phyloP scores from a whole-genome alignment of 495 filamentous ascomycete genomes.

The Talaromyces trachyspermus region DNA sequence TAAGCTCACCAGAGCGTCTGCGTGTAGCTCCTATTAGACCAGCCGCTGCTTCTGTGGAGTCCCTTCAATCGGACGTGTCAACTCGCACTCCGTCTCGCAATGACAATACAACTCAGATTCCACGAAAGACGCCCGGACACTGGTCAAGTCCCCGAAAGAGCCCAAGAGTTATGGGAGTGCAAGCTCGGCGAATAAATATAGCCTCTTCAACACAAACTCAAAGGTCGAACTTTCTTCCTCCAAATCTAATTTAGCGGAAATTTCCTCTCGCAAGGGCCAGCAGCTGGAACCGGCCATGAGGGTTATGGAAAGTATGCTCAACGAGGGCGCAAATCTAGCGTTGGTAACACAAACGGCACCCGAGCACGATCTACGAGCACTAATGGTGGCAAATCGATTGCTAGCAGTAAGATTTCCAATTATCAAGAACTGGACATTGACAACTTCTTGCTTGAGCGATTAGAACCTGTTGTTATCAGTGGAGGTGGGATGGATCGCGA shows the following conservation, averaged over 20 bases:
- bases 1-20: conserved; percentile 7
- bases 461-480: conserved; percentile 81
- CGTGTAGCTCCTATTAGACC: conserved; percentile 16
- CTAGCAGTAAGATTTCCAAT: conserved; percentile 47
- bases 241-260: conserved; percentile 40
- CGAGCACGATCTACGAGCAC: conserved; percentile 51
- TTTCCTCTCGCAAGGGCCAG: conserved; percentile 70
- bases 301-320: conserved; percentile 76
- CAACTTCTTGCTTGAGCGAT: conserved; percentile 65
- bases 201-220: conserved; percentile 66
- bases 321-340: conserved; percentile 40
- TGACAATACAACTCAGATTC: conserved; percentile 25
- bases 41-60: conserved; percentile 31
- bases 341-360: conserved; percentile 36
- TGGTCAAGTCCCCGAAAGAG: conserved; percentile 18
- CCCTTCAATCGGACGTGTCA: conserved; percentile 26
- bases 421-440: conserved; percentile 51
- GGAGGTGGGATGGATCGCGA: conserved; percentile 53
- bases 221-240: conserved; percentile 46
- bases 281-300: conserved; percentile 91
- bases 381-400: conserved; percentile 37
- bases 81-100: conserved; percentile 35
- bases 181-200: conserved; percentile 51
- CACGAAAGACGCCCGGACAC: conserved; percentile 25
- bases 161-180: conserved; percentile 22